Evolutionary conservation across 2,329 filamentous ascomycete species (phyloP).

Genomic region (Daldinia sp.): DNA sequence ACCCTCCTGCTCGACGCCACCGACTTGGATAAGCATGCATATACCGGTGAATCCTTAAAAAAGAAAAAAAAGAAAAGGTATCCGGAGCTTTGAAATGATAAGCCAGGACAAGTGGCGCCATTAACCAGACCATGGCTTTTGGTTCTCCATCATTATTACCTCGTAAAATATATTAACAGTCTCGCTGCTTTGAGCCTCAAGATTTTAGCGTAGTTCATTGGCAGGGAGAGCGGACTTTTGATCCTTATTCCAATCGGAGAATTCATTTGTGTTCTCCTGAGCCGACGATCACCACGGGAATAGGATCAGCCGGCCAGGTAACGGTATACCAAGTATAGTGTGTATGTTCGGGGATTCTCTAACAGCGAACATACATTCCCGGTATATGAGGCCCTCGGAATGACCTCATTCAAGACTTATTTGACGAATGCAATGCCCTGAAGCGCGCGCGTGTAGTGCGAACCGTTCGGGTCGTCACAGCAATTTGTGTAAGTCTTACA

Average conservation of each 20-base stretch:
- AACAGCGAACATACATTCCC: slow-evolving; percentile 5
- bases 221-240: slow-evolving; percentile 23
- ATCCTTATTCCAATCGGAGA: slow-evolving; percentile 33
- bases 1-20: slow-evolving; percentile 4
- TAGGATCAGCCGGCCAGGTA: slow-evolving; percentile 27
- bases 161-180: neutral
- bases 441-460: slow-evolving; percentile 19
- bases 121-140: neutral
- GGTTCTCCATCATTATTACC: neutral
- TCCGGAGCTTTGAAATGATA: slow-evolving; percentile 3
- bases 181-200: slow-evolving; percentile 28
- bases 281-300: neutral
- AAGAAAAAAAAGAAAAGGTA: no score
- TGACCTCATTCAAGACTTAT: slow-evolving; percentile 27
- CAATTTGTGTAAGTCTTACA: slow-evolving; percentile 16
- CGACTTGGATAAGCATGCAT: neutral
- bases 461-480: slow-evolving; percentile 8
- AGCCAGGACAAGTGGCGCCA: neutral
- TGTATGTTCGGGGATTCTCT: slow-evolving; percentile 11
- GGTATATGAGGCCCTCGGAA: slow-evolving; percentile 20
- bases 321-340: slow-evolving; percentile 2
- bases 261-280: slow-evolving; percentile 22
- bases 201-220: slow-evolving; percentile 1
- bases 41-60: neutral
- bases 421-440: slow-evolving; percentile 24